Evolutionary conservation across 2,329 filamentous ascomycete species (phyloP).

Genomic region (Neocucurbitaria cava): DNA sequence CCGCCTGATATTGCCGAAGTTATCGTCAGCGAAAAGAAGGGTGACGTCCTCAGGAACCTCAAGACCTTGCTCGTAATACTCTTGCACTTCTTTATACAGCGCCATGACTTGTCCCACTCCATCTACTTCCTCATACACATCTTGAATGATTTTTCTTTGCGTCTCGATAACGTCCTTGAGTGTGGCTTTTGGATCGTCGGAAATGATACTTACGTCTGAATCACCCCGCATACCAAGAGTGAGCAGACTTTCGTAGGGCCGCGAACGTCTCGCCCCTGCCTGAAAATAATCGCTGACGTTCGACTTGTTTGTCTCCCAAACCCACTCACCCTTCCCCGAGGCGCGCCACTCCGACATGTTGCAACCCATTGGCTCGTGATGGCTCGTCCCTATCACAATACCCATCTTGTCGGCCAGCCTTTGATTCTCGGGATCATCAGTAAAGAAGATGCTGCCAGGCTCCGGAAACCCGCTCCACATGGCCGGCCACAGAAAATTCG

Average conservation of each 20-base stretch:
- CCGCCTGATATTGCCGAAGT: conserved; percentile 16
- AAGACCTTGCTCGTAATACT: conserved; percentile 15
- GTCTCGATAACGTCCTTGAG: conserved; percentile 10
- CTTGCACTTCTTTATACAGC: conserved; percentile 18
- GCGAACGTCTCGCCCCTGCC: conserved; percentile 4
- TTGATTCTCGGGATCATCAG: conserved; percentile 22
- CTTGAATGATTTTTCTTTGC: conserved; percentile 6
- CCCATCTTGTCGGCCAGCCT: conserved; percentile 23
- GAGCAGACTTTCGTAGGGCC: conserved; percentile 5
- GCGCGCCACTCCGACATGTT: conserved; percentile 23
- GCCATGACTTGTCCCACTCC: conserved; percentile 9
- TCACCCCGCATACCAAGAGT: conserved; percentile 17
- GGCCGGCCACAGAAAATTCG: conserved; percentile 29
- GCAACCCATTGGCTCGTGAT: conserved; percentile 28
- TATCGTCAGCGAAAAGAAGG: conserved; percentile 18
- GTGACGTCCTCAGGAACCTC: conserved; percentile 14
- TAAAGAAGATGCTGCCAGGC: conserved; percentile 25
- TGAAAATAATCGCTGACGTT: conserved; percentile 11
- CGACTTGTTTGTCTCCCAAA: conserved; percentile 11
- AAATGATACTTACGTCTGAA: conserved; percentile 8
- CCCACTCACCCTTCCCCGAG: conserved; percentile 4
- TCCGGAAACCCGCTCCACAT: conserved; percentile 26
- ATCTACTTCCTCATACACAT: conserved; percentile 5
- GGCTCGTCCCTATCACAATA: conserved; percentile 25
- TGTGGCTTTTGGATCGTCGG: conserved; percentile 5